A percentile compares a stretch with the other conserved stretches of the same genome.
Conservation (phyloP, 768 basidiomycete species). For the Lyophyllum decastes region DNA sequence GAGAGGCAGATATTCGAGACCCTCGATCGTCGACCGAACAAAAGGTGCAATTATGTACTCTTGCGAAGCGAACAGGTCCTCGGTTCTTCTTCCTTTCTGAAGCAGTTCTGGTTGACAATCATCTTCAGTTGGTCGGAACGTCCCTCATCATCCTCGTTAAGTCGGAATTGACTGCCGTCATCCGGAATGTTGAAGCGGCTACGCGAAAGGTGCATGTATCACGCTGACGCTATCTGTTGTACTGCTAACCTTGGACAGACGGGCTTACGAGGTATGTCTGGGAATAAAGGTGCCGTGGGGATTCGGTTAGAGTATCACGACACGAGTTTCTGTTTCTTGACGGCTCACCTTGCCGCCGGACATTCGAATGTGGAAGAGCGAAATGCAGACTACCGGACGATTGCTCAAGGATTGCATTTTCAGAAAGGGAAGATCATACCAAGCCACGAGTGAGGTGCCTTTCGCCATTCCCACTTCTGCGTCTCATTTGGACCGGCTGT, state of each 20-base stretch:
- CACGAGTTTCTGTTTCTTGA: slow-evolving; percentile 92
- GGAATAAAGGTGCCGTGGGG: slow-evolving; percentile 95
- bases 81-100: background rate
- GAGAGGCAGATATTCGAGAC: slow-evolving; percentile 81
- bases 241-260: slow-evolving; percentile 47
- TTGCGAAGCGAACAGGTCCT: slow-evolving; percentile 89
- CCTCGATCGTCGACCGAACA: slow-evolving; percentile 68
- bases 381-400: slow-evolving; percentile 90
- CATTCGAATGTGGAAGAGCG: slow-evolving; percentile 88
- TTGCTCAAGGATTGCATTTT: slow-evolving; percentile 82
- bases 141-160: slow-evolving; percentile 87
- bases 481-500: background rate
- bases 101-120: slow-evolving; percentile 8
- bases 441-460: slow-evolving; percentile 78
- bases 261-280: slow-evolving; percentile 91
- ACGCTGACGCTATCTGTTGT: background rate
- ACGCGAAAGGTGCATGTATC: slow-evolving; percentile 72
- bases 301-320: slow-evolving; percentile 92
- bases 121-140: slow-evolving; percentile 85
- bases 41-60: slow-evolving; percentile 76
- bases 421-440: slow-evolving; percentile 85
- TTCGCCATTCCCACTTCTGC: background rate
- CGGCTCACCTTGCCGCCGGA: slow-evolving; percentile 96
- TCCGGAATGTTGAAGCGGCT: slow-evolving; percentile 90
- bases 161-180: slow-evolving; percentile 69